A percentile compares a stretch with the other conserved stretches of the same genome.
Evolutionary conservation across 2,329 filamentous ascomycete genomes (phyloP).

Genomic region (Pseudofabraea citricarpa): DNA sequence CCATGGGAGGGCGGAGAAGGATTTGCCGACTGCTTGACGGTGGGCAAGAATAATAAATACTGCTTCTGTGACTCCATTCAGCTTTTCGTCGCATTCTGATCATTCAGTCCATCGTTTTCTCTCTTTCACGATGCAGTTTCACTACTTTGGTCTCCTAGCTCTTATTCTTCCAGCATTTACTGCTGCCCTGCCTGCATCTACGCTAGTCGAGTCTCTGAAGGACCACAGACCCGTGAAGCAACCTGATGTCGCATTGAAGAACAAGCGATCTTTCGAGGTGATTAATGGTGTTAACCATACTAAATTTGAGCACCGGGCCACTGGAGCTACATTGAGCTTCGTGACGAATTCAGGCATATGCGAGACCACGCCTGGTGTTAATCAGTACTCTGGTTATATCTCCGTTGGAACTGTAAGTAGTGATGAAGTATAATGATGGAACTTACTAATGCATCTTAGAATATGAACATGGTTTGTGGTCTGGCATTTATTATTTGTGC

Average conservation of each 20-base stretch:
- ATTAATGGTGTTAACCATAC: constrained; percentile 35
- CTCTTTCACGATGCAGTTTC: constrained; percentile 11
- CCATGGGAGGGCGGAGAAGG: background rate
- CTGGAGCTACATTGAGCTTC: constrained; percentile 38
- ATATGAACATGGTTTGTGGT: constrained; percentile 38
- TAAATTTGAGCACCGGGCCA: constrained; percentile 43
- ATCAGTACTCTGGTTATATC: constrained; percentile 47
- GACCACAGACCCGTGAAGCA: constrained; percentile 1
- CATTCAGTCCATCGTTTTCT: background rate
- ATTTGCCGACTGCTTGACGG: background rate
- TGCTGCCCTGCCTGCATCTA: constrained; percentile 13
- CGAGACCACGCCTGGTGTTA: constrained; percentile 45
- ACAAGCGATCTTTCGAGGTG: constrained; percentile 28
- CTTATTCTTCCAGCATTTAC: constrained; percentile 9
- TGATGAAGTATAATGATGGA: too few species aligned
- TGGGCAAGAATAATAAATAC: background rate
- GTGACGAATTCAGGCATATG: constrained; percentile 47
- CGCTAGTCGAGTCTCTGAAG: too few species aligned
- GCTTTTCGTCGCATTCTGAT: background rate
- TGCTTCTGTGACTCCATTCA: background rate
- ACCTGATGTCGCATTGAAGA: constrained; percentile 11
- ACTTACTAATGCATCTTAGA: constrained; percentile 17
- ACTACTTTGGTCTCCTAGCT: constrained; percentile 5
- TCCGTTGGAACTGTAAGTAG: constrained; percentile 32
- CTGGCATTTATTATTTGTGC: too few species aligned